Base-by-base conservation (phyloP, 2,329 filamentous ascomycete species). In the Rutstroemia sp. region DNA sequence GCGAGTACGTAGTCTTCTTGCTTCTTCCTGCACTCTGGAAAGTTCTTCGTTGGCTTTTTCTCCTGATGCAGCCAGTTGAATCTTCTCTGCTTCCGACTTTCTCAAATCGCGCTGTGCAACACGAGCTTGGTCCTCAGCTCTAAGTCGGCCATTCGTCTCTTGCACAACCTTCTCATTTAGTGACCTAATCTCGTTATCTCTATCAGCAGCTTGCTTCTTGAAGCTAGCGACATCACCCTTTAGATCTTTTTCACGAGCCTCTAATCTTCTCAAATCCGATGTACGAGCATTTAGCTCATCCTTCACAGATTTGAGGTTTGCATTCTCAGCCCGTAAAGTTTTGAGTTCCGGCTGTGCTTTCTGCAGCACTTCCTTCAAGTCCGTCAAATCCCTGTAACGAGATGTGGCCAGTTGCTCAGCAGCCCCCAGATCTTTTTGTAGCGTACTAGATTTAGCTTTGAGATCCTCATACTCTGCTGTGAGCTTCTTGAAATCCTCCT, bases 311-410 rank as follows among this genome's bases (percentile, higher is more conserved):
- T 90, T 92, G 37, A 97, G 76, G 42, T 85, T 80, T 0, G 82
- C 80, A 30, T 88, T 85, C 64, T 97, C 92, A 49, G 86, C 83
- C 7, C 89, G 83, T 19, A 97, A 77, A 46, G 76, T 85, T 69
- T 86, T 87, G 23, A 97, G 75, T 71, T 99, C 92, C 0, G 90
- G 88, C 67, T 96, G 92, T 0, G 88, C 81, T 69, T 94, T 95
- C 62, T 91, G 86, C 30, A 96, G 72, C 2, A 92, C 77, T 59
- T 92, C 88, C 19, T 86, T 81, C 47, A 96, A 75, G 27, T 95
- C 88, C 0, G 85, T 86, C 1, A 96, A 75, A 58, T 97, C 92
- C 70, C 91, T 95, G 75, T 91, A 97, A 30, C 94, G 81, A 16
- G 82, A 87, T 59, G 95, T 86, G 0, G 94, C 90, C 12, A 97